Base-by-base conservation (phyloP, 2,329 filamentous ascomycete species). In the Nannizziopsis barbatae region DNA sequence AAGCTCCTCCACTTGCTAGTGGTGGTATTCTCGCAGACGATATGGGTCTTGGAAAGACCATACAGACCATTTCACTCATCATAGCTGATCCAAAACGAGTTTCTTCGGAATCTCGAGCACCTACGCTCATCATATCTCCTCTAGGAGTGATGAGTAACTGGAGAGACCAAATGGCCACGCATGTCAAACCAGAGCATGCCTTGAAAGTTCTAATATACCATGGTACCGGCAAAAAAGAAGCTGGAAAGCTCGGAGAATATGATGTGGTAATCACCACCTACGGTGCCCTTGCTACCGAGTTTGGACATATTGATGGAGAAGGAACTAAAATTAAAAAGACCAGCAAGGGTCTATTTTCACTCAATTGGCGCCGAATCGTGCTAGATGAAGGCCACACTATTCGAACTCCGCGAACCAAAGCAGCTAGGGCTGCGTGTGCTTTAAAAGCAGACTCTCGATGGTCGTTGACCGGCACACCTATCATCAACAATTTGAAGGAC, bases 91-190 rank as follows among this genome's bases (percentile, higher is more conserved):
- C 64, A 1, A 53, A 60, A 14, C 65, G 65, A 2, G 62, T 58
- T 44, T 71, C 71, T 12, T 57, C 64, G 3, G 73, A 72, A 5
- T 68, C 67, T 0, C 62, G 70, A 2, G 80, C 79, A 2, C 70
- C 81, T 1, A 93, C 86, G 0, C 72, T 95, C 17, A 89, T 95
- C 46, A 73, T 94, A 47, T 81, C 85, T 0, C 88, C 88, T 0
- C 76, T 93, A 5, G 83, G 82, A 45, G 86, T 94, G 15, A 89
- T 94, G 84, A 88, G 83, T 59, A 94, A 94, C 57, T 95, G 88
- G 88, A 79, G 78, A 56, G 79, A 83, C 47, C 87, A 94, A 63
- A 84, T 90, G 47, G 71, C 77, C 53, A 74, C 76, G 33, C 88
- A 95, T 58, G 75, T 90, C 40, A 75, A 79, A 33, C 63, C 72